Percentiles rank a stretch among this genome's conserved stretches.
Conservation (phyloP, 1,139 yeast genomes). For the Nakaseomyces sp. region DNA sequence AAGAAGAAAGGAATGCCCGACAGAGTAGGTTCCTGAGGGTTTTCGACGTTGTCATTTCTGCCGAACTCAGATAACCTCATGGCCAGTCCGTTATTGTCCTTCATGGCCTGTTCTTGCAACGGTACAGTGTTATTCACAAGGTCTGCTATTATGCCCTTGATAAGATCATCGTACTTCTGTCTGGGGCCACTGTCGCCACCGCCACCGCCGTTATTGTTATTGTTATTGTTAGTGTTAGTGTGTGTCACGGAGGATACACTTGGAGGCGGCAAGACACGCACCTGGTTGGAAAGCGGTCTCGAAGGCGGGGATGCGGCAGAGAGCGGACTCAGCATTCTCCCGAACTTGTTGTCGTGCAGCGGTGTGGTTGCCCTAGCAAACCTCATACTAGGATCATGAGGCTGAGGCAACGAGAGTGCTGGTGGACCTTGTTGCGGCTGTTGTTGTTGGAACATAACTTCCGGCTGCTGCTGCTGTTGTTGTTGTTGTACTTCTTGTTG, state of each 20-base stretch:
- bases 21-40: not conserved
- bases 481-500: no score
- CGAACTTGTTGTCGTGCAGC: constrained; percentile 7
- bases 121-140: constrained; percentile 24
- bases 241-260: not conserved
- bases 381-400: constrained; percentile 3
- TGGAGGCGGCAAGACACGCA: constrained; percentile 1
- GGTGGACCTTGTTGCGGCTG: not conserved
- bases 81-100: constrained; percentile 10
- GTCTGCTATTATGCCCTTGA: constrained; percentile 22
- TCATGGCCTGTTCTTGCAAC: constrained; percentile 20
- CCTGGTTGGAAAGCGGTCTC: constrained; percentile 2
- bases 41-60: not conserved
- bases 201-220: no score
- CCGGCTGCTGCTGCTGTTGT: not conserved
- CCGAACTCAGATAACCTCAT: constrained; percentile 1
- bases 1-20: constrained; percentile 22
- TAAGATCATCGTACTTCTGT: constrained; percentile 19
- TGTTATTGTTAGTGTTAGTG: no score
- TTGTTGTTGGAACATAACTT: not conserved
- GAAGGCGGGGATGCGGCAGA: constrained; percentile 1
- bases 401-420: constrained; percentile 1
- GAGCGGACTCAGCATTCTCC: constrained; percentile 6
- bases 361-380: constrained; percentile 4
- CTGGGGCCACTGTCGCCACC: no score